phyloP scores from a whole-genome alignment of 345 rosid species.

The Schrenkiella parvula region DNA sequence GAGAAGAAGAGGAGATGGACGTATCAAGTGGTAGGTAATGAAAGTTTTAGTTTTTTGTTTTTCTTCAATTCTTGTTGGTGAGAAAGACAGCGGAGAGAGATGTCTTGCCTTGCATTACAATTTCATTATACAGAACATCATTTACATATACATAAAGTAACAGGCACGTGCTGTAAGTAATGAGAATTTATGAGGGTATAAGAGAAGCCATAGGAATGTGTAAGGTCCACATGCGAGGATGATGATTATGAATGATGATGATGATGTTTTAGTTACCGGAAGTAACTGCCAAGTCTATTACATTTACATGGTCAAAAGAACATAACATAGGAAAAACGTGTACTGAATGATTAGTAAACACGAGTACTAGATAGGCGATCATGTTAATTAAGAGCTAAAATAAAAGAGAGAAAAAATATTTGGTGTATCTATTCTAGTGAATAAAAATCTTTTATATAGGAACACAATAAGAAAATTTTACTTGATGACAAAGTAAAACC shows the following conservation, averaged over 20 bases:
- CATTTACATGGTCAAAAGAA: conserved; percentile 1
- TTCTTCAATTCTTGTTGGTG: conserved; percentile 5
- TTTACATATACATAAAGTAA: conserved; percentile 3
- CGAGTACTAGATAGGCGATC: not conserved
- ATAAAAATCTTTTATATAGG: too few species aligned
- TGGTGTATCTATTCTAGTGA: too few species aligned
- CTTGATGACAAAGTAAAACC: too few species aligned
- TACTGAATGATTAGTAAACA: not conserved
- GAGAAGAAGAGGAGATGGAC: conserved; percentile 55
- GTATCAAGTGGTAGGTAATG: conserved; percentile 76
- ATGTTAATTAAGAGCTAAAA: not conserved
- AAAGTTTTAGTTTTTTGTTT: conserved; percentile 9
- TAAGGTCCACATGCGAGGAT: conserved; percentile 24
- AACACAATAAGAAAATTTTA: too few species aligned
- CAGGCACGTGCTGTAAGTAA: not conserved
- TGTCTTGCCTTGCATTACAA: conserved; percentile 22
- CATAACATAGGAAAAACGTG: not conserved
- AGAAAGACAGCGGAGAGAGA: conserved; percentile 12
- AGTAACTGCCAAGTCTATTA: conserved; percentile 14
- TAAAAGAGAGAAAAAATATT: too few species aligned
- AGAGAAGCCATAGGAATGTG: conserved; percentile 5
- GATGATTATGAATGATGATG: conserved; percentile 5
- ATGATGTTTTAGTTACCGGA: conserved; percentile 23
- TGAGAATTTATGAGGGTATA: conserved; percentile 1
- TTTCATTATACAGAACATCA: conserved; percentile 5